Evolutionary conservation across 2,329 filamentous ascomycete genomes (phyloP).

Genomic region (Ophiobolus disseminans): DNA sequence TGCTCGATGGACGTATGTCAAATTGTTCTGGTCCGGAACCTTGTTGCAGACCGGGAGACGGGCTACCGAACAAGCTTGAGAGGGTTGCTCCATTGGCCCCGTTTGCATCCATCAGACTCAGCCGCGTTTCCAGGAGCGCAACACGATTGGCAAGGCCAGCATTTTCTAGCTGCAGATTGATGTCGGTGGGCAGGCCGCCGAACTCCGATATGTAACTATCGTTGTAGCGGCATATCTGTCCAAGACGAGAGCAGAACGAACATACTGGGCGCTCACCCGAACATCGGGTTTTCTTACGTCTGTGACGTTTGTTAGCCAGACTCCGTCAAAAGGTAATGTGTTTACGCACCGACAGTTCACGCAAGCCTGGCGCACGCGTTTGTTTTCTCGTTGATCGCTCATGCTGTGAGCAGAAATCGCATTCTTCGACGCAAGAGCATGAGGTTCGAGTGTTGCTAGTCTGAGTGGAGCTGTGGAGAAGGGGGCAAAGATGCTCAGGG

Average conservation of each 20-base stretch:
- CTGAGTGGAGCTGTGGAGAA: too few relatives aligned
- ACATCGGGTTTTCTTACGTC: constrained; percentile 17
- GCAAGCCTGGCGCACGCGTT: constrained; percentile 17
- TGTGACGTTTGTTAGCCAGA: neutral
- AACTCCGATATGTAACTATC: neutral
- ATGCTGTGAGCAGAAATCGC: too few relatives aligned
- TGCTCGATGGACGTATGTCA: neutral
- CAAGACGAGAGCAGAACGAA: constrained; percentile 13
- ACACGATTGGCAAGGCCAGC: constrained; percentile 5
- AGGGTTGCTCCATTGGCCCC: neutral
- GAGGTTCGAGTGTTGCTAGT: too few relatives aligned
- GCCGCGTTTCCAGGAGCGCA: constrained; percentile 6
- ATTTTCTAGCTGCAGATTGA: constrained; percentile 2
- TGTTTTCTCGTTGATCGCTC: constrained; percentile 10
- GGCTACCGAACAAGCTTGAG: neutral
- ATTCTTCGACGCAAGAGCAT: too few relatives aligned
- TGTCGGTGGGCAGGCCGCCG: neutral
- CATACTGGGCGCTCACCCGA: constrained; percentile 15
- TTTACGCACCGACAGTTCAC: constrained; percentile 11
- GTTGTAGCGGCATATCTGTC: constrained; percentile 12
- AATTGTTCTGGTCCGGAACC: neutral
- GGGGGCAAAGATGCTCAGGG: too few relatives aligned
- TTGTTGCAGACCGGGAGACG: neutral
- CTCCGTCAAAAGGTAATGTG: neutral
- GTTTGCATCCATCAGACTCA: constrained; percentile 4